Conservation (phyloP, 371 early-diverging fungal species). For the Sporodiniella umbellata region DNA sequence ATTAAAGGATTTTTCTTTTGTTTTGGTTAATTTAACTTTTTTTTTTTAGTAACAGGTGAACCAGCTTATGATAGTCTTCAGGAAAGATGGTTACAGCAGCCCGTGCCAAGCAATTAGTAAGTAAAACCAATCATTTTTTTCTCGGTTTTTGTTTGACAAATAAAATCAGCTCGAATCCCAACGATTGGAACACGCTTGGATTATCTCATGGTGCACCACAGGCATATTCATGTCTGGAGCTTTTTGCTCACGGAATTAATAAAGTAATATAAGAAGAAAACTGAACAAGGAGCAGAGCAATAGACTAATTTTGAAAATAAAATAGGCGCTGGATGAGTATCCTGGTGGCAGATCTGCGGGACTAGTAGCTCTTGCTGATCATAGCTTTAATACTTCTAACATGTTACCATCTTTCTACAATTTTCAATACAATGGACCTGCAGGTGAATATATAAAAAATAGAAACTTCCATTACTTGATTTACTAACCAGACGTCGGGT, state of each 20-base stretch:
- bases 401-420: conserved; percentile 40
- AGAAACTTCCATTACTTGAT: background rate
- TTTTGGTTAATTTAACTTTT: background rate
- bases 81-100: conserved; percentile 24
- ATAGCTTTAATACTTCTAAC: conserved; percentile 23
- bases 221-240: conserved; percentile 36
- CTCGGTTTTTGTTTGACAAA: background rate
- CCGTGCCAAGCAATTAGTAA: conserved; percentile 22
- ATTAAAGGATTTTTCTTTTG: background rate
- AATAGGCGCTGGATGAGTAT: conserved; percentile 30
- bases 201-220: conserved; percentile 37
- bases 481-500: too few species aligned
- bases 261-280: conserved; percentile 14
- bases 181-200: conserved; percentile 26
- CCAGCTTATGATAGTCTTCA: conserved; percentile 30
- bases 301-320: background rate
- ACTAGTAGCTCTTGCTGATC: conserved; percentile 19
- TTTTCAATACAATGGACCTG: conserved; percentile 40
- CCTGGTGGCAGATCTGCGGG: conserved; percentile 35
- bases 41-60: conserved; percentile 28
- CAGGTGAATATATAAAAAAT: conserved; percentile 23
- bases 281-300: background rate
- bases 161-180: conserved; percentile 13
- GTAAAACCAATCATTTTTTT: background rate
- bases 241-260: conserved; percentile 35